These are phyloP conservation scores for Bothriochloa decipiens DNA, from an alignment of 176 grass and related monocot genomes.

Conservation along the genomic window DNA sequence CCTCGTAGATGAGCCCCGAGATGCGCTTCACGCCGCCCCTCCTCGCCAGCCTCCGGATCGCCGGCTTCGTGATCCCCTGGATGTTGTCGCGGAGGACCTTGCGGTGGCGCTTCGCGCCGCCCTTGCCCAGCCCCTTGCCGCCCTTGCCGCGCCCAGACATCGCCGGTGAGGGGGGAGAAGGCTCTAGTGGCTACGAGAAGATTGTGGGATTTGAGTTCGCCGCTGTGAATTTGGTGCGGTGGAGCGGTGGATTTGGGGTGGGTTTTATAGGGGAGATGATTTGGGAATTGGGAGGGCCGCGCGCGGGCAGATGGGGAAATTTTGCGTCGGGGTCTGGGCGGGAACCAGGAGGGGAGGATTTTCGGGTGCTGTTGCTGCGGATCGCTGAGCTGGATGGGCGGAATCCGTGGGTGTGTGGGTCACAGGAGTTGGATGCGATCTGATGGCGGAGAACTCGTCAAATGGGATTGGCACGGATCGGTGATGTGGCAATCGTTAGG, in stretches of 20 bases:
- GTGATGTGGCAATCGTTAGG: conserved; percentile 37
- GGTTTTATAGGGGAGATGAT: conserved; percentile 41
- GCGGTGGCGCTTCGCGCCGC: conserved; percentile 66
- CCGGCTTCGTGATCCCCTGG: conserved; percentile 85
- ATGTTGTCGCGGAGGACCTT: conserved; percentile 84
- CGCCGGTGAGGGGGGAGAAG: conserved; percentile 10
- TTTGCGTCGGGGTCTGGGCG: neutral
- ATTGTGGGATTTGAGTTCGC: neutral
- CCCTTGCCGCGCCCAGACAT: conserved; percentile 57
- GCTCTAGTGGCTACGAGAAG: too few relatives aligned
- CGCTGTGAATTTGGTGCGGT: neutral
- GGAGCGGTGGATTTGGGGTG: neutral
- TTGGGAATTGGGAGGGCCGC: conserved; percentile 16
- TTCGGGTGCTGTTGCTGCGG: neutral
- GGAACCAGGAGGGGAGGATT: neutral
- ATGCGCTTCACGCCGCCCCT: conserved; percentile 71
- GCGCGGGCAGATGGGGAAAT: conserved; percentile 2
- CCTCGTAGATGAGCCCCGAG: conserved; percentile 72
- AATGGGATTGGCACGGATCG: neutral
- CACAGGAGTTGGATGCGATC: conserved; percentile 27
- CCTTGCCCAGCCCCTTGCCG: conserved; percentile 73
- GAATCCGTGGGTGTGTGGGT: conserved; percentile 26
- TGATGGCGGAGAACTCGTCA: neutral
- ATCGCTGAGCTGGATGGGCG: neutral
- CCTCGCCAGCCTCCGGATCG: conserved; percentile 62